Base-by-base conservation (phyloP, 2,329 filamentous ascomycete species). In the Cordyceps fumosorosea region DNA sequence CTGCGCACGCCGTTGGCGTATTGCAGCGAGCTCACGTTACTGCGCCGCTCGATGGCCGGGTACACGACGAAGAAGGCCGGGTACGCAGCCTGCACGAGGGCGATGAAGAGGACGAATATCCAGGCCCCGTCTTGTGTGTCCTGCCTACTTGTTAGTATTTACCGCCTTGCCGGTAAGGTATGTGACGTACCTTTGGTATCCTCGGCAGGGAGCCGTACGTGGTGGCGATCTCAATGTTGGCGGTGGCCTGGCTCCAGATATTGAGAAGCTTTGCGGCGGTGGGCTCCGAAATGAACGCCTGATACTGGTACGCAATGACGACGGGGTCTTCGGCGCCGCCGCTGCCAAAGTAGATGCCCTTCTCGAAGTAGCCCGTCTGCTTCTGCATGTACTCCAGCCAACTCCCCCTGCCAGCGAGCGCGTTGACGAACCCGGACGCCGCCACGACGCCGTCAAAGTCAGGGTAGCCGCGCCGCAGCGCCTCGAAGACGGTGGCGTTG, bases 1-100 rank as follows among this genome's bases (percentile, higher is more conserved):
- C 88, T 86, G 29, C 89, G 82, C 37, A 96, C 90, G 40, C 91
- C 91, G 71, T 96, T 96, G 62, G 89, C 92, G 74, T 95, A 96
- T 72, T 96, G 87, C 26, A 96, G 77, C 5, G 88, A 88, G 56
- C 91, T 83, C 48, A 96, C 89, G 64, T 90, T 88, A 58, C 86
- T 80, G 3, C 89, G 76, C 34, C 90, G 82, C 73, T 96, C 91
- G 14, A 90, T 77, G 4, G 90, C 95, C 0, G 90, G 89, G 70
- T 96, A 96, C 6, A 96, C 77, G 0, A 88, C 84, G 68, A 96
- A 81, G 29, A 88, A 89, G 10, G 85, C 83, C 16, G 80, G 80
- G 1, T 88, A 85, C 18, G 84, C 75, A 74, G 85, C 91, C 0
- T 89, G 88, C 0, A 85, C 81, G 63, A 89, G 88, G 68, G 93